Evolutionary conservation across 352 stramenopile genomes (phyloP), one percentile per base, ranked within the genome.

Genomic region (Phytophthora megakarya): DNA sequence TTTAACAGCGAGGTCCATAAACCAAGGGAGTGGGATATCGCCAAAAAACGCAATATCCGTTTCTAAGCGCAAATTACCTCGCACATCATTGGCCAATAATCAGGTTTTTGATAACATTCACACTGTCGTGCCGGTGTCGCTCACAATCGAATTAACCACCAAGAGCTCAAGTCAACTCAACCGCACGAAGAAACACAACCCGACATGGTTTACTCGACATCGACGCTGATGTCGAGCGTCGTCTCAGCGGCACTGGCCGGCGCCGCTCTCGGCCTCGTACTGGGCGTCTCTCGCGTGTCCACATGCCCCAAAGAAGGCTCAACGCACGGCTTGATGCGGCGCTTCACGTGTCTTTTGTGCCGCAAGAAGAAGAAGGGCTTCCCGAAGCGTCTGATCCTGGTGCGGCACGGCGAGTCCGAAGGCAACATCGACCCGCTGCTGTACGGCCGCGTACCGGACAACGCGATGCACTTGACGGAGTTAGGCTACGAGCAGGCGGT

Each of bases 371-470:
- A 76, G 45, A 72, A 70, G 44, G 53, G 54, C 19, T 77, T 87
- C 43, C 88, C 88, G 5, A 90, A 92, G 48, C 79, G 81, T 11
- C 68, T 96, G 19, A 93, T 96, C 57, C 70, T 96, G 45, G 80
- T 96, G 64, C 85, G 86, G 38, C 88, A 95, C 67, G 86, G 88
- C 48, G 55, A 96, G 65, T 92, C 80, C 18, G 83, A 95, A 56
- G 88, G 88, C 38, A 96, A 96, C 59, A 88, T 95, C 42, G 84
- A 94, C 68, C 84, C 85, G 48, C 71, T 81, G 23, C 54, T 92
- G 22, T 96, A 96, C 38, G 76, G 73, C 26, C 73, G 72, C 26
- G 83, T 92, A 15, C 85, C 86, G 0, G 87, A 96, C 67, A 93
- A 93, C 49, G 80, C 79, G 33, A 94, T 95, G 78, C 86, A 91